phyloP scores from a whole-genome alignment of 164 flowering plant species.

The Paratinospora sagittata region DNA sequence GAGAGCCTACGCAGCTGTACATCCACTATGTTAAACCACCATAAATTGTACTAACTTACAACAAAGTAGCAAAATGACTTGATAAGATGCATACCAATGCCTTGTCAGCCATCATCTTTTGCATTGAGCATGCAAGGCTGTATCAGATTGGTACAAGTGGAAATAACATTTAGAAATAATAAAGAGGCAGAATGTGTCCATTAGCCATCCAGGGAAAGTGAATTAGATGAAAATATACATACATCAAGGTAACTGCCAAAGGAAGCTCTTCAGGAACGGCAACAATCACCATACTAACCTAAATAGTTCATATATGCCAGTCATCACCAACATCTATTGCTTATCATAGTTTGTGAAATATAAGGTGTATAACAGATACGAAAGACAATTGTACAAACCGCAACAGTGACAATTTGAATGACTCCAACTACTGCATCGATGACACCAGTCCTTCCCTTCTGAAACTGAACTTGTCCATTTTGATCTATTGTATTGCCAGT shows the following conservation, averaged over 20 bases:
- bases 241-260: constrained; percentile 97
- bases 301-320: constrained; percentile 5
- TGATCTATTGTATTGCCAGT: constrained; percentile 62
- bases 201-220: background rate
- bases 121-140: background rate
- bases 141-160: constrained; percentile 6
- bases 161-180: background rate
- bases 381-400: constrained; percentile 40
- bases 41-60: background rate
- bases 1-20: constrained; percentile 88
- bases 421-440: constrained; percentile 60
- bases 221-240: constrained; percentile 26
- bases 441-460: constrained; percentile 44
- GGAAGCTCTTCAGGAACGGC: constrained; percentile 99
- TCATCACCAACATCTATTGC: background rate
- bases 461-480: constrained; percentile 38
- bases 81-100: constrained; percentile 27
- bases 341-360: background rate
- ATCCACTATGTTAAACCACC: constrained; percentile 15
- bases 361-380: background rate
- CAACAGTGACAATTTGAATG: constrained; percentile 78
- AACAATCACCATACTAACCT: constrained; percentile 98
- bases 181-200: background rate
- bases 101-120: too few species aligned
- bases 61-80: background rate